A percentile compares a stretch with the other conserved stretches of the same genome.
phyloP scores from a whole-genome alignment of 768 basidiomycete species.

The Suillus cothurnatus region DNA sequence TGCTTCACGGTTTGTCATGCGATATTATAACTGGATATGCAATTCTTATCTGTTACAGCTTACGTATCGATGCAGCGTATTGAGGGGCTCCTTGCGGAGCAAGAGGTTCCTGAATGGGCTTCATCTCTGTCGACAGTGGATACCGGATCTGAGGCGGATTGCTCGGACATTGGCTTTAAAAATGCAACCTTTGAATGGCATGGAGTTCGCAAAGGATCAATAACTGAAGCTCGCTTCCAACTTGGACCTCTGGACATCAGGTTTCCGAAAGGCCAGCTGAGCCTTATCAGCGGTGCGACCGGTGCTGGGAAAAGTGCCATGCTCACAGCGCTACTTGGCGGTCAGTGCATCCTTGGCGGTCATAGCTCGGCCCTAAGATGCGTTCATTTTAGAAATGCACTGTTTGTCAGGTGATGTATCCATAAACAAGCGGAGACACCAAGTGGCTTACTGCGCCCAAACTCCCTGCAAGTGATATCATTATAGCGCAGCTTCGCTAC shows the following conservation, averaged over 20 bases:
- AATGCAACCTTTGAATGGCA: conserved; percentile 64
- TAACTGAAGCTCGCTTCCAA: conserved; percentile 44
- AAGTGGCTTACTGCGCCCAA: conserved; percentile 71
- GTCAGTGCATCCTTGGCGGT: conserved; percentile 36
- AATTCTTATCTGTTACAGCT: conserved; percentile 38
- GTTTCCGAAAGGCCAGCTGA: conserved; percentile 61
- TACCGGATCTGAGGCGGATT: conserved; percentile 4
- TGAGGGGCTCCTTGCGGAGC: conserved; percentile 68
- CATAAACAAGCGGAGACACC: conserved; percentile 57
- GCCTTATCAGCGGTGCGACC: conserved; percentile 65
- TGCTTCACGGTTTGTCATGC: conserved; percentile 53
- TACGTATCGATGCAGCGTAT: conserved; percentile 85
- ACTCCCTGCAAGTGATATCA: conserved; percentile 51
- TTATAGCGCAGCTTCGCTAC: conserved; percentile 22
- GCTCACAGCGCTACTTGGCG: conserved; percentile 65
- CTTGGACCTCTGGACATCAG: conserved; percentile 57
- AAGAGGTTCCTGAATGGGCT: conserved; percentile 80
- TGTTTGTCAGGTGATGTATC: conserved; percentile 55
- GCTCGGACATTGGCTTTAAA: conserved; percentile 50
- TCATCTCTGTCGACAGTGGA: conserved; percentile 53
- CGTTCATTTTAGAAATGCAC: conserved; percentile 51
- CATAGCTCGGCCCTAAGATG: conserved; percentile 6
- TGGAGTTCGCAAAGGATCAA: conserved; percentile 28
- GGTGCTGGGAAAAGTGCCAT: conserved; percentile 73
- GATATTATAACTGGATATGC: background rate